Evolutionary conservation across 768 basidiomycete genomes (phyloP).

Genomic region (Heimioporus sp.): DNA sequence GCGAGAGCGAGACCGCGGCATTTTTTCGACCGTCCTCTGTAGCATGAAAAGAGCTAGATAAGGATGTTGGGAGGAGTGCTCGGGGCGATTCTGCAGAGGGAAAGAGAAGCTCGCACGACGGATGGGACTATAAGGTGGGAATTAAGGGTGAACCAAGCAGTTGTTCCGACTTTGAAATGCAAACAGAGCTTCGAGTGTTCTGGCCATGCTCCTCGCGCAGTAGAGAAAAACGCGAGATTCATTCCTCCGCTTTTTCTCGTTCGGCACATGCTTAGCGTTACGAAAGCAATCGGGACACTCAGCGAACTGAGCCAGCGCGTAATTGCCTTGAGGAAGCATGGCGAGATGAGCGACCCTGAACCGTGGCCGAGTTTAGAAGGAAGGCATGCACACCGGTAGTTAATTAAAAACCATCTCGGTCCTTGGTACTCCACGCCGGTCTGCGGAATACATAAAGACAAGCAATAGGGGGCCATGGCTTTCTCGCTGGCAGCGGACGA

Average conservation of each 20-base stretch:
- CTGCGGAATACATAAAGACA: constrained; percentile 37
- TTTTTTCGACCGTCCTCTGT: constrained; percentile 31
- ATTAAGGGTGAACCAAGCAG: constrained; percentile 26
- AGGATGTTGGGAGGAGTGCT: constrained; percentile 16
- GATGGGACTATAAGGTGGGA: constrained; percentile 29
- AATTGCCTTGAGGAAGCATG: constrained; percentile 34
- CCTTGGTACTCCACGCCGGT: constrained; percentile 32
- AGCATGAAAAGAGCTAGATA: constrained; percentile 29
- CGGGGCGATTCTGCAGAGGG: constrained; percentile 22
- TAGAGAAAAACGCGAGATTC: constrained; percentile 34
- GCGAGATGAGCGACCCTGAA: constrained; percentile 30
- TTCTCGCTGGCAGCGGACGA: constrained; percentile 19
- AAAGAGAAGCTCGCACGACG: constrained; percentile 12
- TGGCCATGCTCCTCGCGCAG: constrained; percentile 35
- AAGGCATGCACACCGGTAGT: constrained; percentile 21
- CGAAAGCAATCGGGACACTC: constrained; percentile 33
- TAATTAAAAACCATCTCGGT: constrained; percentile 36
- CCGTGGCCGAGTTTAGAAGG: constrained; percentile 19
- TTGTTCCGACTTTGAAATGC: constrained; percentile 34
- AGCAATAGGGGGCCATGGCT: constrained; percentile 31
- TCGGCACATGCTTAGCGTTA: constrained; percentile 31
- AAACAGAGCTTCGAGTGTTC: constrained; percentile 33
- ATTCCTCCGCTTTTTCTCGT: constrained; percentile 31
- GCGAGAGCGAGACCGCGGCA: constrained; percentile 24
- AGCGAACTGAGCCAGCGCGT: constrained; percentile 38